Base-by-base conservation (phyloP, 2,329 filamentous ascomycete species). In the Phoma sp. region DNA sequence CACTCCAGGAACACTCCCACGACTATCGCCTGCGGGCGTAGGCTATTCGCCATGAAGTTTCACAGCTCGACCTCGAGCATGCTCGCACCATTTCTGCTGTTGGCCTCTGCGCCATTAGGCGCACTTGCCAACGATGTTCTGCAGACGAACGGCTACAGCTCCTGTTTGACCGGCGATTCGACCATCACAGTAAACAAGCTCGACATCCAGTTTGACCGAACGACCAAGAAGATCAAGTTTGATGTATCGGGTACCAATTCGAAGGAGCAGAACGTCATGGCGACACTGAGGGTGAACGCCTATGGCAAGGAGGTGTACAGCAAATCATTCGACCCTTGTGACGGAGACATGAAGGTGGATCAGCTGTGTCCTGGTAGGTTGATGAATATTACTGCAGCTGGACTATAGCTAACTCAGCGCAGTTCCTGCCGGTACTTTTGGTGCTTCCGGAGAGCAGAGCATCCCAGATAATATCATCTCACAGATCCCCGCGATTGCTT, bases 401-500 rank as follows among this genome's bases (percentile, higher is more conserved):
- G 14, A 43, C 13, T 9, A 1, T 37, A 7, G 42, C 59, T 71
- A 62, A 75, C 65, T 29, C 36, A 39, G 54, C 47, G 13, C 59
- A 88, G 88, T 97, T 7, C 92, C 93, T 10, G 79, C 81, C 4
- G 89, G 90, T 23, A 77, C 75, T 5, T 99, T 98, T 68, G 76
- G 85, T 11, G 92, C 93, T 7, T 77, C 79, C 38, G 93, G 92
- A 41, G 78, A 77, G 3, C 89, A 95, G 72, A 75, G 80, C 27
- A 89, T 99, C 35, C 89, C 92, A 13, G 76, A 83, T 0, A 69
- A 86, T 57, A 93, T 87, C 69, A 86, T 90, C 51, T 82, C 82
- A 48, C 78, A 89, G 76, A 93, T 99, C 36, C 95, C 95, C 1
- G 79, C 85, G 2, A 96, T 99, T 62, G 93, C 93, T 10, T 99